Evolutionary conservation across 108 stramenopile species (phyloP), one percentile per base, ranked within the genome.

Genomic region (Skeletonema grethae): DNA sequence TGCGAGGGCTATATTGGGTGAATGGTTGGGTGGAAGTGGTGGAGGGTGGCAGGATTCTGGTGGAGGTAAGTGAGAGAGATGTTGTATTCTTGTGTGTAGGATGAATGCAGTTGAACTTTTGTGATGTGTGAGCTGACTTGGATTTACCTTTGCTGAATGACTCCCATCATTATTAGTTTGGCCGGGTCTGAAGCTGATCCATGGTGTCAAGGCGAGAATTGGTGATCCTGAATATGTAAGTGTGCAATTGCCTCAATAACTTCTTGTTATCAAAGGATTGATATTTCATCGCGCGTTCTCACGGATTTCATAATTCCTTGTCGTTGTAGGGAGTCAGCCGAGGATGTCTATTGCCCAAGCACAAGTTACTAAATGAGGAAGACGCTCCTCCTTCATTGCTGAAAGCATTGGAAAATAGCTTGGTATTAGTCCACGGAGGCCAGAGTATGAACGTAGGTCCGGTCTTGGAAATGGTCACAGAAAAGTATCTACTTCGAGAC

Each of bases 1-100:
- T 2, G 87, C 87, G 1, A 48, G 87, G 30, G 87, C 87, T 5
- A 87, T 87, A 20, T 70, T 87, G n/a, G 87, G 87, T 8, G 87
- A 87, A 73, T 87, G 87, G 87, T 59, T 87, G 50, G 87, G 87
- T n/a, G 87, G 87, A 13, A 77, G 75, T 57, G 87, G 87, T 43
- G 87, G 87, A 6, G 87, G 87, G 48, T 87, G 87, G 87, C 87
- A 87, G 35, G 67, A 76, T 53, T 59, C 35, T 69, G 45, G 24
- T 9, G 13, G 11, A 5, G 28, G 39, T 13, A 45, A 5, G 16
- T 11, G 63, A 7, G 25, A 28, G 18, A 39, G 9, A 34, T 7
- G 34, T 34, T 5, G 7, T 34, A 6, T 34, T 34, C 6, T 34
- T 34, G 34, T 34, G 5, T 34, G 34, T 7, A 6, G 5, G 7